These are phyloP conservation scores for Meredithiella fracta DNA, from an alignment of 2,329 filamentous ascomycete species.

Conservation along the genomic window DNA sequence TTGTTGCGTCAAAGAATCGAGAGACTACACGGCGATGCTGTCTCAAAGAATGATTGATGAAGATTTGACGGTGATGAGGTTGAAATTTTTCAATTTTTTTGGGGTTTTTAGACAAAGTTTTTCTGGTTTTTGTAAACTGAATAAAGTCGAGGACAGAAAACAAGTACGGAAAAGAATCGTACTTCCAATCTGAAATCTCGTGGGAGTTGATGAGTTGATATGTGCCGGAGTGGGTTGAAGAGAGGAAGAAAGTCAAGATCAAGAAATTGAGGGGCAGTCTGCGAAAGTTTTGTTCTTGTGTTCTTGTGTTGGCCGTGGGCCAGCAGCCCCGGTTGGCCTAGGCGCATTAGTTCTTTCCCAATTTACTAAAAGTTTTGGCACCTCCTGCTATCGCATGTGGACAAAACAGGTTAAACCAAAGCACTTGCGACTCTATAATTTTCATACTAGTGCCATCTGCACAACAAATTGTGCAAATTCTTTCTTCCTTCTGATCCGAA, in stretches of 20 bases:
- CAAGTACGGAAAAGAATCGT: conserved; percentile 37
- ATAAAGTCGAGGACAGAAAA: conserved; percentile 42
- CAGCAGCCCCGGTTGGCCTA: not conserved
- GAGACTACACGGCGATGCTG: conserved; percentile 11
- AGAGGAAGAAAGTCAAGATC: conserved; percentile 23
- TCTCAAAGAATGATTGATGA: conserved; percentile 9
- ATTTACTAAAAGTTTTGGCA: not conserved
- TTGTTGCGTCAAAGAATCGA: conserved; percentile 6
- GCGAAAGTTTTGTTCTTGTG: conserved; percentile 3
- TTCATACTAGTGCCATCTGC: not conserved
- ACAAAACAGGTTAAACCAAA: conserved; percentile 7
- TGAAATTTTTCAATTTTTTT: conserved; percentile 44
- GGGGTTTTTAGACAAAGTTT: conserved; percentile 25
- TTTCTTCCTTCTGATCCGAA: not conserved
- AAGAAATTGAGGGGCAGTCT: not conserved
- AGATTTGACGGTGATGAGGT: conserved; percentile 28
- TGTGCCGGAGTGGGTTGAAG: conserved; percentile 29
- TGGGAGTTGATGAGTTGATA: conserved; percentile 27
- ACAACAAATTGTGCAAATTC: not conserved
- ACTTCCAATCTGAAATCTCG: conserved; percentile 37
- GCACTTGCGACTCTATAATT: conserved; percentile 4
- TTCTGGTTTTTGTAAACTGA: conserved; percentile 19
- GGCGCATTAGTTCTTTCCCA: not conserved
- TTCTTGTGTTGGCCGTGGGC: not conserved
- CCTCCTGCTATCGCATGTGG: not conserved